phyloP scores from a whole-genome alignment of 257 asterid species.

The Scutellaria galericulata region DNA sequence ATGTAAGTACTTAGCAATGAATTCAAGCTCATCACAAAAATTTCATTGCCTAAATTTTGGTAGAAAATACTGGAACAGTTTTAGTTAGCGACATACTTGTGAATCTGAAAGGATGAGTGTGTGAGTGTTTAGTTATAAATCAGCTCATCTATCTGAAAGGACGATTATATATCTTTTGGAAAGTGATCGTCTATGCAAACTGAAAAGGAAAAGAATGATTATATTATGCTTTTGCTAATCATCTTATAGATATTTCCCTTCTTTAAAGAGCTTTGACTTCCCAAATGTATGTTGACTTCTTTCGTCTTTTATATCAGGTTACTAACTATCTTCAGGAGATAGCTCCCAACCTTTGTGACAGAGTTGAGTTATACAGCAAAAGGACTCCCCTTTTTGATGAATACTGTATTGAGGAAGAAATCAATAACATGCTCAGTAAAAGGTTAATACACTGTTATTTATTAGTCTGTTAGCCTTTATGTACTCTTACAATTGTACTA shows the following conservation, averaged over 20 bases:
- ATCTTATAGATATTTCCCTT: conserved; percentile 27
- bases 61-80: conserved; percentile 5
- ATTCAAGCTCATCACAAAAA: conserved; percentile 7
- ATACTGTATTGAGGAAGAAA: conserved; percentile 84
- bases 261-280: conserved; percentile 19
- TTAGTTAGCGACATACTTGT: conserved; percentile 2
- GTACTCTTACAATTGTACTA: conserved; percentile 21
- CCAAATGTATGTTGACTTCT: conserved; percentile 40
- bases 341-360: conserved; percentile 90
- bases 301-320: conserved; percentile 58
- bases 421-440: conserved; percentile 79
- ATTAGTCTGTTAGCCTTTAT: conserved; percentile 10
- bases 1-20: neutral
- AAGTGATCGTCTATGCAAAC: neutral
- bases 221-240: neutral
- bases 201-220: conserved; percentile 17
- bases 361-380: conserved; percentile 82
- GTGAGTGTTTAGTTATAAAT: conserved; percentile 11
- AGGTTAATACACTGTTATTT: conserved; percentile 56
- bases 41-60: conserved; percentile 12
- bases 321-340: conserved; percentile 95
- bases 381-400: conserved; percentile 88
- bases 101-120: conserved; percentile 26
- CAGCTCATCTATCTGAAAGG: conserved; percentile 20
- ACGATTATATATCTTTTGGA: conserved; percentile 10